Base-by-base conservation (phyloP, 805 yeast species). In the Cyberlindnera petersonii region DNA sequence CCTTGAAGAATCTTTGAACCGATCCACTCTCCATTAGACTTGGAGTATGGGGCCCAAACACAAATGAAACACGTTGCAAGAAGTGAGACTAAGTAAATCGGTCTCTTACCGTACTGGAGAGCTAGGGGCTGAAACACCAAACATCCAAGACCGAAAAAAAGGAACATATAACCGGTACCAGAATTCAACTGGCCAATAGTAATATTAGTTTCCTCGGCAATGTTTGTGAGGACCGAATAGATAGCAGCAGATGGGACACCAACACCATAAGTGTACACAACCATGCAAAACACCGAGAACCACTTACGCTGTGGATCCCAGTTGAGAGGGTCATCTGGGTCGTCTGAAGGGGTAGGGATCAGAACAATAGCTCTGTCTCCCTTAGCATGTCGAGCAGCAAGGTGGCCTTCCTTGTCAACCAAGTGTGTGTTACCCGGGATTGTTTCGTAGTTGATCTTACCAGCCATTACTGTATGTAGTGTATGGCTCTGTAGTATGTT, bases 251-350 rank as follows among this genome's bases (percentile, higher is more conserved):
- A 59, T 16, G 71, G 66, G 39, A 68, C 58, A 35, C 77, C 78
- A 4, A 69, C 66, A 24, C 69, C 65, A 34, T 64, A 63, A 3
- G 68, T 65, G 46, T 68, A 72, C 7, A 69, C 62, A 19, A 66
- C 56, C 38, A 69, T 55, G 46, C 76, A 71, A 32, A 70, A 60
- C 37, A 74, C 60, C 30, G 71, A 68, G 24, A 71, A 29, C 56
- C 60, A 55, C 50, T 78, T 79, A 36, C 82, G 66, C 26, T 49
- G 43, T 19, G 50, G 58, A 3, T 73, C 37, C 87, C 87, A 81
- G 50, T 77, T 79, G 39, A 81, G 61, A 1, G 86, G 86, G 51
- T 81, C 88, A 47, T 79, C 74, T 6, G 85, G 83, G 44, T 79
- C 79, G 35, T 71, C 75, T 0, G 82, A 71, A 1, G 88, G 88